Evolutionary conservation across 73 alveolate genomes (phyloP), one percentile per base, ranked within the genome.

Genomic region (Paramecium sexaurelia): DNA sequence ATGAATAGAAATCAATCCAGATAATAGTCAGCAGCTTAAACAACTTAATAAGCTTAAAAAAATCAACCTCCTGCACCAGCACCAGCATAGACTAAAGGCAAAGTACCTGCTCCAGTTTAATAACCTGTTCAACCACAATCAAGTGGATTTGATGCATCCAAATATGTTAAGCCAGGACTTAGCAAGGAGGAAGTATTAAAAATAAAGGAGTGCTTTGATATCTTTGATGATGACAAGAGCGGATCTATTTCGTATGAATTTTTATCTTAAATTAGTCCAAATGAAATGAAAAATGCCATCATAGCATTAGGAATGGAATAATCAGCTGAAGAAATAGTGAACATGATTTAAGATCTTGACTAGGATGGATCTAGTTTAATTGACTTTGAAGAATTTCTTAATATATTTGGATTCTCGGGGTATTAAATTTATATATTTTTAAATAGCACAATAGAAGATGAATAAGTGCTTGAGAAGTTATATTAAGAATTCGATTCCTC

Each of bases 201-300:
- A 84, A 91, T 95, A 29, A 95, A 94, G 73, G 98, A 95, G 85
- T 96, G 94, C 69, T 95, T 95, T 86, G 95, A 94, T 91, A 91
- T 95, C 75, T 95, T 94, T 86, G 98, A 95, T 85, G 89, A 86
- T 13, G 97, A 94, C 66, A 95, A 55, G 94, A 92, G 94, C 87
- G 97, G 97, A 6, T 24, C 84, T 20, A 95, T 95, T 73, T 85
- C 90, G 90, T 78, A 78, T 17, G n/a, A 8, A 41, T 37, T 43
- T 19, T 7, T 20, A 41, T 41, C 17, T 40, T 37, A 39, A 20
- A 3, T 24, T 43, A 78, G 90, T 20, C 40, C 55, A n/a, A 88
- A 88, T 27, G 94, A 88, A 35, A 66, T 88, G 91, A 43, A 88
- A 61, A 82, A 88, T 33, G 94, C 94, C 11, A 88, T 88, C 11